Evolutionary conservation across 441 rosid genomes (phyloP), one percentile per base, ranked within the genome.

Genomic region (Croton setiger): DNA sequence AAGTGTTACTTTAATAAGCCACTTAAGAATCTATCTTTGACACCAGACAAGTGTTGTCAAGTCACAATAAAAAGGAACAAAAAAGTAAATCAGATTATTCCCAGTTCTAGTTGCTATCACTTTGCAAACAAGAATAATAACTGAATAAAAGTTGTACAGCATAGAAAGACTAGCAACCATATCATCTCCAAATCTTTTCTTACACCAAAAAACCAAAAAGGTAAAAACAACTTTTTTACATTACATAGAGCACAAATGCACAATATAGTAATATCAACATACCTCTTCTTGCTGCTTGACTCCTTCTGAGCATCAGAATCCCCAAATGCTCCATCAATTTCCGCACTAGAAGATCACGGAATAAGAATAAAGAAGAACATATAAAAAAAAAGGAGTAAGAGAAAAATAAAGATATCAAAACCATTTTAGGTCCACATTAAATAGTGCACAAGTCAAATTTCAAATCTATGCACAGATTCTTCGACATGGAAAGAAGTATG

Each of bases 271-370:
- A 49, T 49, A 58, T 12, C 21, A 20, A 45, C 20, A 10, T 74
- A 95, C 99, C 97, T 86, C 86, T 94, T 94, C 81, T 86, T 92
- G 63, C 90, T 83, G 73, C 85, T 76, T 72, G 83, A 80, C 67
- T 92, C 97, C 86, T 88, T 92, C 53, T 65, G 79, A 63, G 74
- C 83, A 58, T 90, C 91, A 53, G 91, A 85, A 67, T 94, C 89
- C 76, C 85, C 96, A 47, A 82, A 76, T 2, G 91, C 80, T 66
- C 83, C 93, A 85, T 88, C 97, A 62, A 84, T 80, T 68, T 88
- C 90, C 58, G 12, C 69, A 55, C 99, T 95, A 68, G 20, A 58
- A 73, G 39, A 53, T 69, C 13, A 67, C 53, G 70, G 4, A 62
- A 65, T 55, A 17, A 43, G 56, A 68, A 69, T 64, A 68, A 18